Evolutionary conservation across 2,329 filamentous ascomycete genomes (phyloP).

Genomic region (Ustulina deusta): DNA sequence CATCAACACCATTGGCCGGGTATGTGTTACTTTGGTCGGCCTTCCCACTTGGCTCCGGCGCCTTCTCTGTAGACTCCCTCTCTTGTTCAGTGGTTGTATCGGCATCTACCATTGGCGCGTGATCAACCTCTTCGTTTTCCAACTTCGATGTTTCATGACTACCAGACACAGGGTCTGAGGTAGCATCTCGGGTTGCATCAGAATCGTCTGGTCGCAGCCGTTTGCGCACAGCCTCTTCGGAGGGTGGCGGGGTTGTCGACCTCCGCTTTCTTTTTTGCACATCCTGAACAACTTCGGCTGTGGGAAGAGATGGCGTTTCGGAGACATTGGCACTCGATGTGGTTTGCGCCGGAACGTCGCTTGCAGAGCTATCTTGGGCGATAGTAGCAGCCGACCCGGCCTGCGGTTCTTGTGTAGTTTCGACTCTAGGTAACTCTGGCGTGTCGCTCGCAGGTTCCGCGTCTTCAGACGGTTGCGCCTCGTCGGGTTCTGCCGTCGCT

Average conservation of each 20-base stretch:
- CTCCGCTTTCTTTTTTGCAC: constrained; percentile 75
- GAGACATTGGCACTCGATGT: constrained; percentile 32
- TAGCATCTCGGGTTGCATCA: constrained; percentile 29
- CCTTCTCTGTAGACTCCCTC: constrained; percentile 18
- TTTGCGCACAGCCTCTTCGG: constrained; percentile 67
- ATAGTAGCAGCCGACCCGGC: background rate
- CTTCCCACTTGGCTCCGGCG: constrained; percentile 18
- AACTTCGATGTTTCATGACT: constrained; percentile 20
- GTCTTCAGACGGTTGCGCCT: constrained; percentile 36
- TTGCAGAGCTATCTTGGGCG: constrained; percentile 35
- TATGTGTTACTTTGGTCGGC: constrained; percentile 12
- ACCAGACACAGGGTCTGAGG: constrained; percentile 7
- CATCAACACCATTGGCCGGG: constrained; percentile 18
- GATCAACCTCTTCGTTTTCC: constrained; percentile 22
- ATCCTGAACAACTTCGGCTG: constrained; percentile 58
- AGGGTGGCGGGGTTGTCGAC: constrained; percentile 71
- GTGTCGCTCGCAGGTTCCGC: constrained; percentile 19
- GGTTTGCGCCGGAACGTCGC: constrained; percentile 42
- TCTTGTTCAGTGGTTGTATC: constrained; percentile 36
- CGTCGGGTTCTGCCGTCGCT: constrained; percentile 35
- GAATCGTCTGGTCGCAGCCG: constrained; percentile 61
- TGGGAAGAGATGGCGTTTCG: constrained; percentile 43
- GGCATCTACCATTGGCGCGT: constrained; percentile 30
- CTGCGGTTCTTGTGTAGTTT: constrained; percentile 16
- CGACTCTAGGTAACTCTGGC: constrained; percentile 30